Evolutionary conservation across 163 green algal species (phyloP).

Genomic region (Trebouxiophyceae sp.): DNA sequence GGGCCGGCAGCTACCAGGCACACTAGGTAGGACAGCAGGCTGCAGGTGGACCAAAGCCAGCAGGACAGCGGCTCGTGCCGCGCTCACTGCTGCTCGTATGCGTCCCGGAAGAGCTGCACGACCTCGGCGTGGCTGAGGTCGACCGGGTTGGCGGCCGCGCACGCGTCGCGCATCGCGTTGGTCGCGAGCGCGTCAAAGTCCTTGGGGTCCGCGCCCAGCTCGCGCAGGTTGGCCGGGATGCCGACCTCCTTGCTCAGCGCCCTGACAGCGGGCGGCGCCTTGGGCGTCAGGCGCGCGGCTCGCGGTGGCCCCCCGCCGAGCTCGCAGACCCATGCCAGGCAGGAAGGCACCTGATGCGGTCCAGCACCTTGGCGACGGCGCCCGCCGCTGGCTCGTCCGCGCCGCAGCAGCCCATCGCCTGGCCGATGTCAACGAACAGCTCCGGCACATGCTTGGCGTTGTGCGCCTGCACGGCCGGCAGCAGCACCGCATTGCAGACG

Average conservation of each 20-base stretch:
- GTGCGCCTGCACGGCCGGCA: conserved; percentile 4
- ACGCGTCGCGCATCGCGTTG: conserved; percentile 28
- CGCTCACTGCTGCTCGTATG: conserved; percentile 5
- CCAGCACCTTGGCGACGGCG: conserved; percentile 8
- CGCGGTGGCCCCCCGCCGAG: too few species aligned
- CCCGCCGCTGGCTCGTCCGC: neutral
- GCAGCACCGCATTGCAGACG: conserved; percentile 34
- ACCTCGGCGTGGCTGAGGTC: conserved; percentile 8
- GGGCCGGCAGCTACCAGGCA: too few species aligned
- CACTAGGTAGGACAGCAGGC: neutral
- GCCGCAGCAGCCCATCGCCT: conserved; percentile 17
- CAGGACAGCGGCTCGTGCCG: too few species aligned
- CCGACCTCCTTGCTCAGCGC: too few species aligned
- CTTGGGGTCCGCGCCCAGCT: conserved; percentile 21
- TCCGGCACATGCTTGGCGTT: neutral
- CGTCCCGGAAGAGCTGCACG: conserved; percentile 3
- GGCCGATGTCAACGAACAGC: conserved; percentile 25
- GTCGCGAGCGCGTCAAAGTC: conserved; percentile 21
- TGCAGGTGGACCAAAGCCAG: too few species aligned
- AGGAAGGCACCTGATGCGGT: conserved; percentile 14
- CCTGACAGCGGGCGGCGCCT: too few species aligned
- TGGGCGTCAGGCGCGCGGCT: too few species aligned
- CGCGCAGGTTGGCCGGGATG: conserved; percentile 27
- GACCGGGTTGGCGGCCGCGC: conserved; percentile 8
- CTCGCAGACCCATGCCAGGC: conserved; percentile 8